phyloP scores from a whole-genome alignment of 2,329 filamentous ascomycete genomes.

The Drechslera avenae region DNA sequence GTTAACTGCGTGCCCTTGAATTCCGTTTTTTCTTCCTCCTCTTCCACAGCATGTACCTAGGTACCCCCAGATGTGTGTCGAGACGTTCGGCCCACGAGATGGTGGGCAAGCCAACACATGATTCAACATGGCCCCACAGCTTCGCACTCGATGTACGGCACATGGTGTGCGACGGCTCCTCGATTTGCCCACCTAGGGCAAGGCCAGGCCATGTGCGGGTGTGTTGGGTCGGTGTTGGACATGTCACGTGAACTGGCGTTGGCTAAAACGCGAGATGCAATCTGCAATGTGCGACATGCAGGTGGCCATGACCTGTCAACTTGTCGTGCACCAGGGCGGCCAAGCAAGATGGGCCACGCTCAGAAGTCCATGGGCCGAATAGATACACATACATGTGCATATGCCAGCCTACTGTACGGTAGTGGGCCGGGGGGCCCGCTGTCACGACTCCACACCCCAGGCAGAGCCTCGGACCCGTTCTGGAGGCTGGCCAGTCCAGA shows the following conservation, averaged over 20 bases:
- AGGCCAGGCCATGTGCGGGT: too few species aligned
- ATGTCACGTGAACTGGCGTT: slow-evolving; percentile 4
- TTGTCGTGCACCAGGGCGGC: neutral
- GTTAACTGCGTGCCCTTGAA: too few species aligned
- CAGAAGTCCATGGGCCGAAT: too few species aligned
- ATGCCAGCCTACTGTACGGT: neutral
- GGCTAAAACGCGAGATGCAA: neutral
- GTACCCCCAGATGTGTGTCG: too few species aligned
- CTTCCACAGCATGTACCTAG: too few species aligned
- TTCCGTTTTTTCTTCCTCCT: too few species aligned
- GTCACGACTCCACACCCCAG: slow-evolving; percentile 16
- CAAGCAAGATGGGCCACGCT: neutral
- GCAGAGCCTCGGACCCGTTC: slow-evolving; percentile 6
- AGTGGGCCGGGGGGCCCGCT: slow-evolving; percentile 7
- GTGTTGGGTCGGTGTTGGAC: neutral
- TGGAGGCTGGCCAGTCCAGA: slow-evolving; percentile 6
- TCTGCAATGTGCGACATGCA: neutral
- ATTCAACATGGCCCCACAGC: too few species aligned
- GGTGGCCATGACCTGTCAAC: neutral
- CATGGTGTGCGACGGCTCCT: too few species aligned
- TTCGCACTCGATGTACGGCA: too few species aligned
- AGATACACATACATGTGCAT: neutral
- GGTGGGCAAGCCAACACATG: too few species aligned
- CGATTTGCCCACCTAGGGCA: too few species aligned
- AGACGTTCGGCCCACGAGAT: too few species aligned